phyloP scores from a whole-genome alignment of 306 rosid genomes.

The Arachis stenosperma region DNA sequence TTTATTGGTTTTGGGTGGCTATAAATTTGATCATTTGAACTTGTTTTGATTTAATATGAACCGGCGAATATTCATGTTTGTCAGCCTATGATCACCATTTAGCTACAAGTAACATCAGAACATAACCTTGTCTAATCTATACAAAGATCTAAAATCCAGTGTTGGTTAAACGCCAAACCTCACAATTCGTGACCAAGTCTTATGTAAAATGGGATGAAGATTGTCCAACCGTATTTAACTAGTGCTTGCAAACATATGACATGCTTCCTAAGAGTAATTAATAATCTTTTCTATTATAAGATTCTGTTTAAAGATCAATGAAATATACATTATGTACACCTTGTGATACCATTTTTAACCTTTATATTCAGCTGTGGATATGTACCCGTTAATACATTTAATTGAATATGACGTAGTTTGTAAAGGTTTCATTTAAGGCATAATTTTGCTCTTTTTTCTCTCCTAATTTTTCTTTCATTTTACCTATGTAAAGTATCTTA shows the following conservation, averaged over 20 bases:
- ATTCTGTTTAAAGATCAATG: slow-evolving; percentile 10
- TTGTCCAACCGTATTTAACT: background rate
- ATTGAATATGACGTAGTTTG: slow-evolving; percentile 30
- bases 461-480: slow-evolving; percentile 27
- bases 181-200: slow-evolving; percentile 6
- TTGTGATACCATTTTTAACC: slow-evolving; percentile 22
- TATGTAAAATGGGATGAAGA: background rate
- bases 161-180: slow-evolving; percentile 12
- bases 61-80: background rate
- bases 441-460: slow-evolving; percentile 8
- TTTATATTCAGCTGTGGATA: slow-evolving; percentile 17
- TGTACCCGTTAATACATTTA: background rate
- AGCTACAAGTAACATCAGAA: slow-evolving; percentile 9
- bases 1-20: slow-evolving; percentile 19
- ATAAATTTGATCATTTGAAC: slow-evolving; percentile 2
- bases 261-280: slow-evolving; percentile 19
- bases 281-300: slow-evolving; percentile 5
- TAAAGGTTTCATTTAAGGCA: slow-evolving; percentile 28
- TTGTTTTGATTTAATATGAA: background rate
- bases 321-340: slow-evolving; percentile 6
- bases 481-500: slow-evolving; percentile 16
- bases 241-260: slow-evolving; percentile 28
- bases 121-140: slow-evolving; percentile 5
- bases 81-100: slow-evolving; percentile 25
- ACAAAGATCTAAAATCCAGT: background rate